Base-by-base conservation (phyloP, 345 rosid genomes). In the Boechera retrofracta region DNA sequence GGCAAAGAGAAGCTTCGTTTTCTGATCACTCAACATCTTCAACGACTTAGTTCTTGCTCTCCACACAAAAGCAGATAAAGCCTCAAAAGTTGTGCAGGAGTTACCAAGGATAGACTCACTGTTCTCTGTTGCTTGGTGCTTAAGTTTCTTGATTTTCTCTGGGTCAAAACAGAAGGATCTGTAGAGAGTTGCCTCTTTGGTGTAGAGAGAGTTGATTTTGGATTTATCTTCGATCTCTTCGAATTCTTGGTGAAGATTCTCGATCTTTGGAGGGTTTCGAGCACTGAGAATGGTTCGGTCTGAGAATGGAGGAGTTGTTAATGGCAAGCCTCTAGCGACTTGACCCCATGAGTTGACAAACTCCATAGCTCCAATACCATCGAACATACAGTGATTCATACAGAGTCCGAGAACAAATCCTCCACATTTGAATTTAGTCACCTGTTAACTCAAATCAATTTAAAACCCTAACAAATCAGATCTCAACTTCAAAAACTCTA, bases 341-440 rank as follows among this genome's bases (percentile, higher is more conserved):
- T 91, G 90, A 41, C 90, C 93, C 93, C 96, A 91, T 28, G 93
- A 86, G 73, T 87, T 91, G 44, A 91, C 96, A 70, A 91, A 91
- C 64, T 91, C 96, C 96, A 91, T 91, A 1, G 96, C 96, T 49
- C 89, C 96, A 59, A 91, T 91, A 9, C 96, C 96, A 74, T 91
- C 96, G 29, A 91, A 86, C 91, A 91, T 87, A 72, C 96, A 91
- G 57, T 91, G 96, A 55, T 89, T 91, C 90, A 89, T 84, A 76
- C 86, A 83, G 31, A 91, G 79, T 33, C 96, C 96, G 26, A 91
- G 91, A 63, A 82, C 89, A 81, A 91, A 89, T 16, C 97, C 92
- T 48, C 97, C 93, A 44, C 97, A 89, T 45, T 80, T 86, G 83
- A 91, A 89, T 67, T 83, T 91, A 2, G 97, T 91, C 77, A 91